Conservation (phyloP, 305 asterid genomes). For the Fraxinus angustifolia region DNA sequence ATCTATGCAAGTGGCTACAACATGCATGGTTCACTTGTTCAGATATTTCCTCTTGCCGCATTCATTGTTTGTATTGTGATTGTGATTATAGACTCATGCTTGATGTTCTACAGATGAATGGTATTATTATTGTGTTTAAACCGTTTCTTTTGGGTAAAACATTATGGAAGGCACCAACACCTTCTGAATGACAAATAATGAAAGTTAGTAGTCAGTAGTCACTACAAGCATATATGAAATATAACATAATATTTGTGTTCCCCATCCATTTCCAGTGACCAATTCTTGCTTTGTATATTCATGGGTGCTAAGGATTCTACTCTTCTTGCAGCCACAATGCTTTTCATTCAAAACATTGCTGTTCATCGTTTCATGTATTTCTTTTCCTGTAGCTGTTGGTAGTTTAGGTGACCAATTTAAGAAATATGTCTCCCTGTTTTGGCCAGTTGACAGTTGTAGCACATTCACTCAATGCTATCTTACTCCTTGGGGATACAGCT, state of each 20-base stretch:
- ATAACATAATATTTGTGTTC: background rate
- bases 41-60: background rate
- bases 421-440: constrained; percentile 30
- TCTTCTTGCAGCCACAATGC: background rate
- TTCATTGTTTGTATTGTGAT: background rate
- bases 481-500: constrained; percentile 81
- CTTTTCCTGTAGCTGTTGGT: background rate
- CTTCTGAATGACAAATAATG: background rate
- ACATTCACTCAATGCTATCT: constrained; percentile 66
- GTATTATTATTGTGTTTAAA: background rate
- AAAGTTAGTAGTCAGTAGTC: background rate
- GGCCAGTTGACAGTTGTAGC: constrained; percentile 71
- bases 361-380: constrained; percentile 4
- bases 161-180: background rate
- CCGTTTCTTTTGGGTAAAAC: background rate
- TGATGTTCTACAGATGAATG: background rate
- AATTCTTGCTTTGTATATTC: background rate
- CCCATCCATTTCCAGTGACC: background rate
- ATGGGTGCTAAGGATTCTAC: background rate
- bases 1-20: too few species aligned
- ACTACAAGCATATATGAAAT: background rate
- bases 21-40: too few species aligned
- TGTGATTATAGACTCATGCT: background rate
- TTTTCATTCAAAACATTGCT: background rate
- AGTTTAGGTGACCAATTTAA: constrained; percentile 8